A percentile compares a stretch with the other conserved stretches of the same genome.
Evolutionary conservation across 768 basidiomycete genomes (phyloP).

Genomic region (Nidularia pulvinata): DNA sequence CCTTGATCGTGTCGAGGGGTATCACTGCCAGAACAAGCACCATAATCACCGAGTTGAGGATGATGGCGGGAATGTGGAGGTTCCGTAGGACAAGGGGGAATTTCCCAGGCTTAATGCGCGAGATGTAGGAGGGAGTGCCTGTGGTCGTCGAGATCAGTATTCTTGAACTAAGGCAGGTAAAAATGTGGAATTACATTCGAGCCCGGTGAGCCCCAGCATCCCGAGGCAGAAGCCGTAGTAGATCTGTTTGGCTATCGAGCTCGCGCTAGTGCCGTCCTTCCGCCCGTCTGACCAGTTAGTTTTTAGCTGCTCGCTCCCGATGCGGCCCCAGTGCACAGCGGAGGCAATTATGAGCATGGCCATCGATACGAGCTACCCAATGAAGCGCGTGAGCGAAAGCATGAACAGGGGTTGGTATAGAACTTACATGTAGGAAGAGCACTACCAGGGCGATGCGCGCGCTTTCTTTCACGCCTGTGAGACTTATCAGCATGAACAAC

Average conservation of each 20-base stretch:
- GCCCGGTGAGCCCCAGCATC: slow-evolving; percentile 73
- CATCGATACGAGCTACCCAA: slow-evolving; percentile 54
- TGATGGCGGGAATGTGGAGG: slow-evolving; percentile 57
- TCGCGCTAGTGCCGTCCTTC: slow-evolving; percentile 24
- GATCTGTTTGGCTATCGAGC: slow-evolving; percentile 38
- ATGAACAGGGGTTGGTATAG: not conserved
- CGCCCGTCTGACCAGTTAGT: slow-evolving; percentile 51
- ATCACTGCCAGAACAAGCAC: slow-evolving; percentile 59
- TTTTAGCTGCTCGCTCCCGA: slow-evolving; percentile 44
- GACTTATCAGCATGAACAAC: slow-evolving; percentile 51
- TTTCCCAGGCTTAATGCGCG: slow-evolving; percentile 52
- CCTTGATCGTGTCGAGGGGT: slow-evolving; percentile 45
- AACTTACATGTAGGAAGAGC: slow-evolving; percentile 58
- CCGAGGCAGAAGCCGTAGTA: slow-evolving; percentile 72
- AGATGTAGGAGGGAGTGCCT: slow-evolving; percentile 67
- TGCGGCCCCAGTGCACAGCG: slow-evolving; percentile 46
- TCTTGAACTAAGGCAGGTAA: not conserved
- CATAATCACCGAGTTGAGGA: slow-evolving; percentile 57
- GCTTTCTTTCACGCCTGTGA: slow-evolving; percentile 62
- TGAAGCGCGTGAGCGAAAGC: not conserved
- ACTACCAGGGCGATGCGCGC: slow-evolving; percentile 58
- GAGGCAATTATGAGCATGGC: slow-evolving; percentile 47
- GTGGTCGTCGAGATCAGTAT: not conserved
- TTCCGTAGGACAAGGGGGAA: slow-evolving; percentile 67
- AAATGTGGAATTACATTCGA: slow-evolving; percentile 47